Conservation (phyloP, 2,329 filamentous ascomycete species). For the Trichoderma asperellum region DNA sequence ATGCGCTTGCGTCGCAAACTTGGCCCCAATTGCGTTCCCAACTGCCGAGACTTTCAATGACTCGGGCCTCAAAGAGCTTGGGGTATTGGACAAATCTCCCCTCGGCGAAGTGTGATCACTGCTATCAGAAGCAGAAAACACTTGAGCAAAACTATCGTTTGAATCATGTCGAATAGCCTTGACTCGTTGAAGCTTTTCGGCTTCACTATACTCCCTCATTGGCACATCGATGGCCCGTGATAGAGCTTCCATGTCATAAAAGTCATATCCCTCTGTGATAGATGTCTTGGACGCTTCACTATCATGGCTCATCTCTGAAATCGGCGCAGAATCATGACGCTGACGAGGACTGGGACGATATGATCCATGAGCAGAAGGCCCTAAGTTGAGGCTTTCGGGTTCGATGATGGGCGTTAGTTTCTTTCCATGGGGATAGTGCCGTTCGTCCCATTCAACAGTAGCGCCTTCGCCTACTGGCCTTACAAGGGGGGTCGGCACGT, state of each 20-base stretch:
- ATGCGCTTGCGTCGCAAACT: conserved; percentile 53
- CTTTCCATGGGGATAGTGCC: conserved; percentile 42
- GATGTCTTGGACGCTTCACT: conserved; percentile 54
- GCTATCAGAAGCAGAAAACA: conserved; percentile 62
- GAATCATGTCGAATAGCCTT: conserved; percentile 56
- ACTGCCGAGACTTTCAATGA: conserved; percentile 36
- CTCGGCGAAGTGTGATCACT: conserved; percentile 38
- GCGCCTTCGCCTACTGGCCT: conserved; percentile 52
- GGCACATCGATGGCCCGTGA: conserved; percentile 59
- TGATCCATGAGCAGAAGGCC: conserved; percentile 50
- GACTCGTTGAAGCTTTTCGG: conserved; percentile 30
- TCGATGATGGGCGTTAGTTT: conserved; percentile 55
- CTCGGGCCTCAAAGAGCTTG: conserved; percentile 37
- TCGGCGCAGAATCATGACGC: conserved; percentile 54
- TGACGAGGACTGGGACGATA: conserved; percentile 45
- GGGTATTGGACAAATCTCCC: conserved; percentile 29
- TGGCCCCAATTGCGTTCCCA: conserved; percentile 40
- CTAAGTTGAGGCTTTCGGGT: conserved; percentile 55
- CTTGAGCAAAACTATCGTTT: conserved; percentile 60
- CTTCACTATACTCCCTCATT: conserved; percentile 39
- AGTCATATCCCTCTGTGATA: conserved; percentile 66
- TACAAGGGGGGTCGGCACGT: conserved; percentile 62
- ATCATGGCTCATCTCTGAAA: conserved; percentile 56
- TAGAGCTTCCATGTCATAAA: conserved; percentile 63
- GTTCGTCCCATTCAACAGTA: conserved; percentile 31